Conservation (phyloP, 176 grass and related monocot species). For the Melocanna baccifera region DNA sequence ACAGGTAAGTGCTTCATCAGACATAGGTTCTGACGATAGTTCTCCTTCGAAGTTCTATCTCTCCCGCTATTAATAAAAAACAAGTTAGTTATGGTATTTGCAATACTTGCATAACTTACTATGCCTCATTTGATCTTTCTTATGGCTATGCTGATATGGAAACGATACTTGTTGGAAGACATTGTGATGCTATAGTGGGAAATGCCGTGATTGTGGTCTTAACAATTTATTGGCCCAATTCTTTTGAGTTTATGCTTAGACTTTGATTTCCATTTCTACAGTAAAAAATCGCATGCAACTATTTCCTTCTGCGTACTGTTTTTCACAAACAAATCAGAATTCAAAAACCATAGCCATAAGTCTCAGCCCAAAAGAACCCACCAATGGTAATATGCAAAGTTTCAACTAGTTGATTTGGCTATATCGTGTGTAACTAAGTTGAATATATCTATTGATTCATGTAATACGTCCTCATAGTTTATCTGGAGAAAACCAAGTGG, state of each 20-base stretch:
- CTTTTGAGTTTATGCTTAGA: too few relatives aligned
- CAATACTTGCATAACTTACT: constrained; percentile 10
- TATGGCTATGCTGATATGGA: neutral
- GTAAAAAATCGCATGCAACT: too few relatives aligned
- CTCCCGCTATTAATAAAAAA: neutral
- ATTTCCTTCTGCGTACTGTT: too few relatives aligned
- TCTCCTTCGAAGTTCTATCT: neutral
- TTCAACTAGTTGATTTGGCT: neutral
- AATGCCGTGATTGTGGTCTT: neutral
- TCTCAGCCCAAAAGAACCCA: too few relatives aligned
- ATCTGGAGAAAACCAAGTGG: neutral
- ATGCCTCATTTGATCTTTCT: constrained; percentile 18
- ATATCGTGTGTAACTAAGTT: neutral
- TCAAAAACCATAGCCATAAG: too few relatives aligned
- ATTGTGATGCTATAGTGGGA: neutral
- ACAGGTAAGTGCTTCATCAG: constrained; percentile 42
- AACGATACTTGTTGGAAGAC: neutral
- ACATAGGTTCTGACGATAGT: neutral
- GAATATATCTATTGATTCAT: neutral
- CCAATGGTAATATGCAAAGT: neutral
- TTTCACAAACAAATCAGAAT: too few relatives aligned
- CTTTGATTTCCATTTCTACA: too few relatives aligned
- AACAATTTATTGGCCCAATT: neutral
- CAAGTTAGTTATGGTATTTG: neutral
- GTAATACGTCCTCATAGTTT: neutral